Evolutionary conservation across 257 asterid genomes (phyloP).

Genomic region (Galeopsis tetrahit): DNA sequence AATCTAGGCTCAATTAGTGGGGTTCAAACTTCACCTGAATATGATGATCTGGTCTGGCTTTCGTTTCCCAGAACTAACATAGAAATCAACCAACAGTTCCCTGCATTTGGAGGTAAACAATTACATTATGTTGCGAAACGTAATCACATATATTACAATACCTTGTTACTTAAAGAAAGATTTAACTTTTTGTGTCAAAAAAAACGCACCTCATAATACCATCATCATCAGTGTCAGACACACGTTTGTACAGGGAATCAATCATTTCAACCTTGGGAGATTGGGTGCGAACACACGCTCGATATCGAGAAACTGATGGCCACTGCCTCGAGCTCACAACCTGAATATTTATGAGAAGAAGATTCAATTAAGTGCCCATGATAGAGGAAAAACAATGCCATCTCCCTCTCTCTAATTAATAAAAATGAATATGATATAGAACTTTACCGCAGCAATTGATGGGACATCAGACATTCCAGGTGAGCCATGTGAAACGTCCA

Average conservation of each 20-base stretch:
- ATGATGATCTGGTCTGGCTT: slow-evolving; percentile 89
- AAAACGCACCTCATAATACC: slow-evolving; percentile 74
- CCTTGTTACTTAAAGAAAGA: neutral
- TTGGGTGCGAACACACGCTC: slow-evolving; percentile 93
- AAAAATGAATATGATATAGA: slow-evolving; percentile 2
- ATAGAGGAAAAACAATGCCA: neutral
- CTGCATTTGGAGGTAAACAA: slow-evolving; percentile 41
- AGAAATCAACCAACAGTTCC: slow-evolving; percentile 81
- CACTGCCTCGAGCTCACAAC: slow-evolving; percentile 97
- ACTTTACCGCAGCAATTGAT: slow-evolving; percentile 88
- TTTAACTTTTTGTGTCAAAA: neutral
- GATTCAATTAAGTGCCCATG: neutral
- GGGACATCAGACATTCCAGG: slow-evolving; percentile 97
- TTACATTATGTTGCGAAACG: neutral
- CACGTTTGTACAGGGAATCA: slow-evolving; percentile 68
- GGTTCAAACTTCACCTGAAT: slow-evolving; percentile 57
- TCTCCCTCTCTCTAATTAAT: neutral
- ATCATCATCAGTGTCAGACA: slow-evolving; percentile 76
- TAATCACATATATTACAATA: neutral
- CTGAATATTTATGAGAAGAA: slow-evolving; percentile 39
- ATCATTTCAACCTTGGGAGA: slow-evolving; percentile 92
- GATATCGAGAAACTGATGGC: slow-evolving; percentile 84
- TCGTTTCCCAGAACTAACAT: slow-evolving; percentile 67
- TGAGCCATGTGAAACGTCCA: slow-evolving; percentile 97
- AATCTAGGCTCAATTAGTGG: neutral